Base-by-base conservation (phyloP, 805 yeast genomes). In the Saccharomyces mikatae region DNA sequence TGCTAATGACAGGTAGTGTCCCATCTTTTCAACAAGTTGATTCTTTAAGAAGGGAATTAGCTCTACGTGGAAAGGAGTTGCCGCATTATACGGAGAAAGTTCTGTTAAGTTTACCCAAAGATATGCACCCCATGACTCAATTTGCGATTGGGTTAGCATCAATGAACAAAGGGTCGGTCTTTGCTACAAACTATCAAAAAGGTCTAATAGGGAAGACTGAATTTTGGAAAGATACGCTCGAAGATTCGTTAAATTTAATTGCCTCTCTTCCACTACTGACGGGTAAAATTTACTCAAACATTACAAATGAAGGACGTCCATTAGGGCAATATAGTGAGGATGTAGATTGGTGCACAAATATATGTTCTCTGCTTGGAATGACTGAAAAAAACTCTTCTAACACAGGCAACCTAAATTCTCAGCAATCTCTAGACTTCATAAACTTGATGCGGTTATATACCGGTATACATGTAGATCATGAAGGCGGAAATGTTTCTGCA, bases 81-180 rank as follows among this genome's bases (percentile, higher is more conserved):
- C 94, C 94, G 56, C 79, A 75, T 60, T 81, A 83, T 69, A 81
- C 83, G 48, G 77, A 73, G 65, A 81, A 78, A 62, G 71, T 84
- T 52, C 73, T 86, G 58, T 86, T 82, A 73, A 71, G 77, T 51
- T 76, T 85, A 56, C 94, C 94, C 53, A 68, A 78, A 46, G 77
- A 81, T 61, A 75, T 86, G 68, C 94, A 86, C 71, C 94, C 94
- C 67, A 86, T 86, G 94, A 85, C 92, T 30, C 94, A 86, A 70
- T 76, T 86, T 64, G 79, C 89, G 50, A 84, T 87, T 66, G 91
- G 88, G 31, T 81, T 87, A 50, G 78, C 85, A 54, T 85, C 90
- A 46, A 77, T 87, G 69, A 86, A 85, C 73, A 78, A 83, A 56
- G 86, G 83, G 61, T 84, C 90, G 21, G 73, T 71, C 60, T 86